Evolutionary conservation across 2,329 filamentous ascomycete species (phyloP), one percentile per base, ranked within the genome.

Genomic region (Nakataea oryzae): DNA sequence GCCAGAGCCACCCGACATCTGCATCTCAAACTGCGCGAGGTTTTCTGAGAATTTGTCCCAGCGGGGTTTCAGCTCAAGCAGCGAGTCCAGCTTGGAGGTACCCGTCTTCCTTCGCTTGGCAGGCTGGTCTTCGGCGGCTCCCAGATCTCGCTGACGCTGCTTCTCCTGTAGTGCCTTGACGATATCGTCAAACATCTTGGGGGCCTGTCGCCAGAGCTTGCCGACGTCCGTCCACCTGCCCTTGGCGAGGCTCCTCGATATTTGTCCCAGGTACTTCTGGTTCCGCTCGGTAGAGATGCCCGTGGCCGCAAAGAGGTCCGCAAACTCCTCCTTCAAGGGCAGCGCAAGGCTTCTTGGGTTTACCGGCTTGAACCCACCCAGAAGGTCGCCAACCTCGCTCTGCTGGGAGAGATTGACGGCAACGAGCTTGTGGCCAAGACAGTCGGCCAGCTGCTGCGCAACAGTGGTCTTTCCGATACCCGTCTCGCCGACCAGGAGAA

Each of bases 401-500:
- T 99, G 96, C 72, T 99, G 96, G 0, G 95, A 99, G 71, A 99
- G 74, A 71, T 99, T 99, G 70, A 99, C 92, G 3, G 93, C 91
- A 0, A 92, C 89, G 14, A 99, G 82, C 69, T 91, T 96, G 70
- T 92, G 89, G 1, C 93, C 91, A 30, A 97, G 81, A 3, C 88
- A 83, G 63, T 89, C 87, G 0, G 95, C 92, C 62, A 99, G 79
- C 71, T 97, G 92, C 73, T 99, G 95, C 17, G 99, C 88, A 29
- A 95, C 90, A 0, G 95, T 96, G 0, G 95, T 99, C 76, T 99
- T 99, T 69, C 95, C 95, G 60, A 96, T 97, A 78, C 95, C 95
- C 9, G 95, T 99, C 77, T 99, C 95, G 71, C 95, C 95, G n/a
- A 99, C 95, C 30, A 99, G 84, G 24, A 99, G 78, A 1, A 96